Evolutionary conservation across 805 yeast species (phyloP).

Genomic region (Millerozyma acaciae): DNA sequence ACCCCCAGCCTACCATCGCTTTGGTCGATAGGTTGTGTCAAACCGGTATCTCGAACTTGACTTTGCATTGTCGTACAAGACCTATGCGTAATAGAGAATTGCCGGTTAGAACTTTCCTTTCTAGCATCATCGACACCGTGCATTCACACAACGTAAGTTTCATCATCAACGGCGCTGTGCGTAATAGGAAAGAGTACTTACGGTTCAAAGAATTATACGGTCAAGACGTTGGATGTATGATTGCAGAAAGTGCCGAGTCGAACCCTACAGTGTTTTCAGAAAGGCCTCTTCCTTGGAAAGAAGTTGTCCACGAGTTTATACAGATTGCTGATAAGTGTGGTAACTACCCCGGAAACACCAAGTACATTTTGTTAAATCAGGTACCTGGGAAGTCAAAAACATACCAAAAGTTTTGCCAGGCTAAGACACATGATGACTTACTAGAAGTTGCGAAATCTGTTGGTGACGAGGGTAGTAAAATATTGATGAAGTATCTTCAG

Average conservation of each 20-base stretch:
- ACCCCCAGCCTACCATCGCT: slow-evolving; percentile 47
- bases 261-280: slow-evolving; percentile 74
- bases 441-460: slow-evolving; percentile 27
- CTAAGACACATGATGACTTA: slow-evolving; percentile 54
- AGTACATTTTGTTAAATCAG: slow-evolving; percentile 74
- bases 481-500: slow-evolving; percentile 29
- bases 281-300: slow-evolving; percentile 49
- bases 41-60: slow-evolving; percentile 83
- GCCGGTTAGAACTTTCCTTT: slow-evolving; percentile 70
- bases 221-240: slow-evolving; percentile 78
- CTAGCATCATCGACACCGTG: slow-evolving; percentile 59
- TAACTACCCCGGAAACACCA: slow-evolving; percentile 69
- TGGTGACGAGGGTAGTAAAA: slow-evolving; percentile 35
- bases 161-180: slow-evolving; percentile 77
- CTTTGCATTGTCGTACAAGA: slow-evolving; percentile 88
- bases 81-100: slow-evolving; percentile 83
- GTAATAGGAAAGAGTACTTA: slow-evolving; percentile 48
- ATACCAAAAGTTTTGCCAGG: slow-evolving; percentile 53
- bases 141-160: slow-evolving; percentile 61
- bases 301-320: slow-evolving; percentile 53
- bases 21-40: slow-evolving; percentile 48
- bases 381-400: slow-evolving; percentile 69
- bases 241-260: slow-evolving; percentile 84
- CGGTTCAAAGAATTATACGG: slow-evolving; percentile 50
- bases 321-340: slow-evolving; percentile 51